Percentiles rank a stretch among this genome's conserved stretches.
Conservation (phyloP, 495 filamentous ascomycete genomes). For the Podospora bellae-mahoneyi region DNA sequence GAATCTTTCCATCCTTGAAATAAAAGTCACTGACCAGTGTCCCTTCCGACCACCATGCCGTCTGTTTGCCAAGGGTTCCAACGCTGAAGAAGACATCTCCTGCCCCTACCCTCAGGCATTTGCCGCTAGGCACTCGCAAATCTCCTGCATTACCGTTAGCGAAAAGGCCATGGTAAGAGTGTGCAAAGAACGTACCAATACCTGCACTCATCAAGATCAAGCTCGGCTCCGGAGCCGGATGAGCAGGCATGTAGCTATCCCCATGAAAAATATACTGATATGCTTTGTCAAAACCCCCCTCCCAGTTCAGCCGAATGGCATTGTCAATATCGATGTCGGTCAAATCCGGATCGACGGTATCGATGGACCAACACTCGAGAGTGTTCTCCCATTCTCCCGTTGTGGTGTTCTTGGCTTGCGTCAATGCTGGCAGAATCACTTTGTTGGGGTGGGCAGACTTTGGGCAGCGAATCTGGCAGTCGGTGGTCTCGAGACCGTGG, state of each 20-base stretch:
- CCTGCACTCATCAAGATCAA: background rate
- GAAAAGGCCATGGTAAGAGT: background rate
- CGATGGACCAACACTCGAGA: background rate
- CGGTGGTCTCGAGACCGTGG: background rate
- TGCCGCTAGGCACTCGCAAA: background rate
- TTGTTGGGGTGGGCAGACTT: background rate
- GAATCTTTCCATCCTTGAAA: background rate
- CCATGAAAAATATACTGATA: background rate
- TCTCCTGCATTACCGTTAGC: background rate
- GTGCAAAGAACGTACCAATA: background rate
- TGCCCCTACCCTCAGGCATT: background rate
- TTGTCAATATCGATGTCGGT: background rate
- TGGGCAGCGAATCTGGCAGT: background rate
- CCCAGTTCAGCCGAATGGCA: background rate
- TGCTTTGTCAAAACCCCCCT: background rate
- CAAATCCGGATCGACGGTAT: background rate
- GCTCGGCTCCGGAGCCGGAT: background rate
- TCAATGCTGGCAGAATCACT: background rate
- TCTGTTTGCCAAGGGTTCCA: background rate
- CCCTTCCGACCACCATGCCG: background rate
- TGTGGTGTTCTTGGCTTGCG: background rate
- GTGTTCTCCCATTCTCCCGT: background rate
- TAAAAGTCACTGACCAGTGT: background rate
- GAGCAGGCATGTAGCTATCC: background rate
- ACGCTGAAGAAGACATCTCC: background rate